A percentile compares a stretch with the other conserved stretches of the same genome.
phyloP scores from a whole-genome alignment of 164 flowering plant genomes.

The Berberis thunbergii region DNA sequence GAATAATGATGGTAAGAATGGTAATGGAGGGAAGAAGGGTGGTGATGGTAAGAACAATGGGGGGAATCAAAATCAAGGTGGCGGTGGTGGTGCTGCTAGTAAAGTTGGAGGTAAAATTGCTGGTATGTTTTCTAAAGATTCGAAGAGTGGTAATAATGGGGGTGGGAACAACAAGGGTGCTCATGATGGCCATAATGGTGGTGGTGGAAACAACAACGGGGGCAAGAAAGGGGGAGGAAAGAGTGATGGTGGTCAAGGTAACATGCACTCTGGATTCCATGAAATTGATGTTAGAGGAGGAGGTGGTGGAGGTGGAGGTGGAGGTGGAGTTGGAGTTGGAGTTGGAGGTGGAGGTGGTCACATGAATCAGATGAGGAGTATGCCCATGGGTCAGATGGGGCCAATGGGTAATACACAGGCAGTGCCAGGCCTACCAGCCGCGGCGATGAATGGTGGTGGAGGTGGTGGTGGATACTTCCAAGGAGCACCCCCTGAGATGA shows the following conservation, averaged over 20 bases:
- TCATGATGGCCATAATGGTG: no score
- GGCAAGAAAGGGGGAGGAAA: slow-evolving; percentile 14
- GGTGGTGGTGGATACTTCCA: slow-evolving; percentile 34
- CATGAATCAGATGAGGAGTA: background rate
- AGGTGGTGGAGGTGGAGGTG: background rate
- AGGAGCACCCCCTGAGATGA: slow-evolving; percentile 25
- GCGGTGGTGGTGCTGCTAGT: slow-evolving; percentile 18
- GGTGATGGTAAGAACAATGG: slow-evolving; percentile 23
- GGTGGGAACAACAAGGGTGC: background rate
- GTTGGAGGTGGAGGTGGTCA: background rate
- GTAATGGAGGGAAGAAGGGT: slow-evolving; percentile 40
- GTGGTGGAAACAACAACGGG: background rate
- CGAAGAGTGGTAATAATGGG: slow-evolving; percentile 13
- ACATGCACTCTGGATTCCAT: slow-evolving; percentile 19
- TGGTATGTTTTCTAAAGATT: slow-evolving; percentile 9
- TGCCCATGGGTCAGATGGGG: slow-evolving; percentile 3
- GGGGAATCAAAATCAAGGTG: slow-evolving; percentile 32
- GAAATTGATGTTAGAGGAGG: slow-evolving; percentile 18
- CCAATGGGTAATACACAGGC: slow-evolving; percentile 25
- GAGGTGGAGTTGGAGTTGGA: background rate
- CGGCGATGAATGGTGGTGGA: slow-evolving; percentile 12
- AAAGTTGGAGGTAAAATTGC: slow-evolving; percentile 26
- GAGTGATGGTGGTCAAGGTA: background rate
- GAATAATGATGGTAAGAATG: slow-evolving; percentile 9
- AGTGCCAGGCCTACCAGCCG: slow-evolving; percentile 70